Conservation (phyloP, 2,329 filamentous ascomycete species). For the Aspergillus amoenus region DNA sequence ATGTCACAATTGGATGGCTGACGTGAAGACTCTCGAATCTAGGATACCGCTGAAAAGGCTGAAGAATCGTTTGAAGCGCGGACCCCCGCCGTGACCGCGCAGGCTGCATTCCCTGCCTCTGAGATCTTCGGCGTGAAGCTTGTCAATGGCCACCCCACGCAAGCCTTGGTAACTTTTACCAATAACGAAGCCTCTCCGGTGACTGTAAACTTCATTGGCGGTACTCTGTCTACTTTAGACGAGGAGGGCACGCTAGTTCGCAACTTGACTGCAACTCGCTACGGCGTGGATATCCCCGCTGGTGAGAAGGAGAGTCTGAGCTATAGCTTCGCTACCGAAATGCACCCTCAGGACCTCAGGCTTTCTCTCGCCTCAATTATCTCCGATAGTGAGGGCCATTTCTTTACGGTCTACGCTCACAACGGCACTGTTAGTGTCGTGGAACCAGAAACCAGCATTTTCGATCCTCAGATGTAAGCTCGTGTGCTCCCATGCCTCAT, state of each 20-base stretch:
- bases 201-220: conserved; percentile 72
- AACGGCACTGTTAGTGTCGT: conserved; percentile 83
- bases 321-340: conserved; percentile 83
- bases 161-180: conserved; percentile 75
- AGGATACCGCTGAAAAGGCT: conserved; percentile 64
- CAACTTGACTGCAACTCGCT: conserved; percentile 79
- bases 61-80: conserved; percentile 64
- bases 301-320: conserved; percentile 74
- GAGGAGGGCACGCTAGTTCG: conserved; percentile 65
- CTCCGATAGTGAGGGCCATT: conserved; percentile 61
- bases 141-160: conserved; percentile 84
- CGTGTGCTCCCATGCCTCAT: neutral
- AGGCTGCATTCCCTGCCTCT: conserved; percentile 60
- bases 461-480: conserved; percentile 88
- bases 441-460: conserved; percentile 84
- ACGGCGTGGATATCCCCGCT: conserved; percentile 70
- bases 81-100: conserved; percentile 55
- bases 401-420: conserved; percentile 77
- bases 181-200: conserved; percentile 81
- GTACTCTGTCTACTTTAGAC: conserved; percentile 65
- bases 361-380: conserved; percentile 76
- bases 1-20: conserved; percentile 25
- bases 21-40: conserved; percentile 10
- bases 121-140: conserved; percentile 95
- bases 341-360: conserved; percentile 86